Base-by-base conservation (phyloP, 495 filamentous ascomycete species). In the Margaritispora aquatica region DNA sequence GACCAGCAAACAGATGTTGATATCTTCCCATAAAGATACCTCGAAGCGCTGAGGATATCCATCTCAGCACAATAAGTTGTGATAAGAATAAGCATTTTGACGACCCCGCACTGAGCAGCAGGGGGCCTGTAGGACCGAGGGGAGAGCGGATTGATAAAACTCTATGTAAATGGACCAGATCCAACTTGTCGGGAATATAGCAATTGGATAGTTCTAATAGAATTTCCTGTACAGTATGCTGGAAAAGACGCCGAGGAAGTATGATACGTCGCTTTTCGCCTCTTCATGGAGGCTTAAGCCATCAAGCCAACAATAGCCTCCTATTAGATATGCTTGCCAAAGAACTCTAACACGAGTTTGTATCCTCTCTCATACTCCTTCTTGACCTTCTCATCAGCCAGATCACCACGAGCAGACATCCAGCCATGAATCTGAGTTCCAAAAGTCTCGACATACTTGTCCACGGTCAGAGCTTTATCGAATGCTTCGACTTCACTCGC, bases 361-460 rank as follows among this genome's bases (percentile, higher is more conserved):
- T 96, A 96, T 0, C 88, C 90, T 19, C 87, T 75, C 71, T 83
- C 80, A 69, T 95, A 96, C 74, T 90, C 89, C 69, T 78, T 80
- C 70, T 77, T 83, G 50, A 90, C 86, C 59, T 80, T 77, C 11
- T 76, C 75, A 63, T 94, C 72, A 58, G 84, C 80, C 38, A 95
- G 67, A 68, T 93, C 78, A 19, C 75, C 78, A 29, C 88, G 76
- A 2, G 91, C 91, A 24, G 87, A 88, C 91, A 96, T 94, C 82
- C 84, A 96, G 26, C 91, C 90, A 72, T 96, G 91, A 44, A 94
- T 80, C 79, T 95, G 89, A 61, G 86, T 84, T 10, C 72, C 61
- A 65, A 87, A 95, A 26, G 78, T 92, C 80, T 93, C 87, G n/a
- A 96, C 83, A 65, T 88, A 76, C 63, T 90, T 85, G 55, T 85